Percentiles rank a stretch among this genome's conserved stretches.
Conservation (phyloP, 169 alveolate species). For the Plasmodium falciparum region DNA sequence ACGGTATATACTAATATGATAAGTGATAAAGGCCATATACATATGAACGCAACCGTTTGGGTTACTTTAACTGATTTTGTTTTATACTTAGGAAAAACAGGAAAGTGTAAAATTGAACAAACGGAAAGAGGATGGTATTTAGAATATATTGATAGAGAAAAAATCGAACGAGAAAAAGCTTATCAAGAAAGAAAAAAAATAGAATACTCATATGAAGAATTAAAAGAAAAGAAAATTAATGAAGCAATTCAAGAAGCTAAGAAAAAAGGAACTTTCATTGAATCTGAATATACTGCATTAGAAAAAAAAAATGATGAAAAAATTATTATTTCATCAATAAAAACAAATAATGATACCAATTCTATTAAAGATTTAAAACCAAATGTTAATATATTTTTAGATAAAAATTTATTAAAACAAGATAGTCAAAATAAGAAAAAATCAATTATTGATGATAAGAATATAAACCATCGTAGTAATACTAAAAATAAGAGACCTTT, state of each 20-base stretch:
- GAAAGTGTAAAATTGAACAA: constrained; percentile 92
- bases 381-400: constrained; percentile 15
- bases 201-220: constrained; percentile 64
- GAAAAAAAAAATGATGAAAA: constrained; percentile 45
- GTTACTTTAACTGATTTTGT: constrained; percentile 92
- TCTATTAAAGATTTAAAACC: constrained; percentile 9
- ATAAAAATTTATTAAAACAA: constrained; percentile 6
- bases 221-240: constrained; percentile 70
- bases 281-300: constrained; percentile 67
- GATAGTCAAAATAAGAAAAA: constrained; percentile 1
- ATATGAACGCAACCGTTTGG: constrained; percentile 97
- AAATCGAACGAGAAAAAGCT: constrained; percentile 80
- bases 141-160: constrained; percentile 92
- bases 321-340: constrained; percentile 56
- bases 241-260: constrained; percentile 73
- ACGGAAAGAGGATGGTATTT: constrained; percentile 95
- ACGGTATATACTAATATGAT: constrained; percentile 92
- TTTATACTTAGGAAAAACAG: constrained; percentile 92
- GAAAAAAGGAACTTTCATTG: constrained; percentile 58
- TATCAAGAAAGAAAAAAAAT: constrained; percentile 68
- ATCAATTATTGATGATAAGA: not conserved
- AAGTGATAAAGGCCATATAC: constrained; percentile 94
- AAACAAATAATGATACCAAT: not conserved
- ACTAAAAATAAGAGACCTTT: constrained; percentile 45
- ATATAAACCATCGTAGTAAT: not conserved